Evolutionary conservation across 345 rosid genomes (phyloP).

Genomic region (Rhodomyrtus tomentosa): DNA sequence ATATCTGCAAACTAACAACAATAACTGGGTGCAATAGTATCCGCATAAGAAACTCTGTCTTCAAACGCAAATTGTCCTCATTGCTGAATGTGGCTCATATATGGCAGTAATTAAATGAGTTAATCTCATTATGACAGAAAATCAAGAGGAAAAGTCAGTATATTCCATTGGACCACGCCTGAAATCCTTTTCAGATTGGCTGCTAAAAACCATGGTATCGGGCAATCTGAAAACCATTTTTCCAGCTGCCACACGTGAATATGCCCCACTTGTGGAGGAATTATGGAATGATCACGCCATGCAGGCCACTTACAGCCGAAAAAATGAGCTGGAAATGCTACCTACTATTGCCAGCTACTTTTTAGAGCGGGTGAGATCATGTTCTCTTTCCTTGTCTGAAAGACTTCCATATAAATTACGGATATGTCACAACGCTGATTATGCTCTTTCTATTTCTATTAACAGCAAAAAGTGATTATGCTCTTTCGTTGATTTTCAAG

Average conservation of each 20-base stretch:
- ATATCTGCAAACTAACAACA: not conserved
- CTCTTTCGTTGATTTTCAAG: not conserved
- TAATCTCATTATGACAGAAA: conserved; percentile 29
- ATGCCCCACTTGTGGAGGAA: conserved; percentile 89
- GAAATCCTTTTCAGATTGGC: conserved; percentile 90
- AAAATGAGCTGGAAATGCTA: conserved; percentile 67
- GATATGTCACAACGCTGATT: not conserved
- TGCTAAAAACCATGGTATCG: conserved; percentile 79
- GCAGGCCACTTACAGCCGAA: conserved; percentile 69
- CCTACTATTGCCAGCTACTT: conserved; percentile 82
- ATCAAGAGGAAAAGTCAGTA: conserved; percentile 19
- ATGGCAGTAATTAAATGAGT: not conserved
- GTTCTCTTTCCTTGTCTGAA: not conserved
- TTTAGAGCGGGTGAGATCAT: conserved; percentile 64
- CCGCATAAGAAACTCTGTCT: not conserved
- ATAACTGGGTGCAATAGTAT: not conserved
- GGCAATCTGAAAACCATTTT: conserved; percentile 82
- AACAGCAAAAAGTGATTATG: not conserved
- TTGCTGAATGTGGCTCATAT: not conserved
- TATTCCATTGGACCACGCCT: conserved; percentile 80
- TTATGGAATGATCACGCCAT: conserved; percentile 84
- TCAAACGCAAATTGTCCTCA: not conserved
- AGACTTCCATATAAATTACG: not conserved
- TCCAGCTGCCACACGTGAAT: conserved; percentile 96
- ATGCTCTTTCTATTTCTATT: not conserved